Evolutionary conservation across 2,329 filamentous ascomycete genomes (phyloP).

Genomic region (Talaromyces verruculosus): DNA sequence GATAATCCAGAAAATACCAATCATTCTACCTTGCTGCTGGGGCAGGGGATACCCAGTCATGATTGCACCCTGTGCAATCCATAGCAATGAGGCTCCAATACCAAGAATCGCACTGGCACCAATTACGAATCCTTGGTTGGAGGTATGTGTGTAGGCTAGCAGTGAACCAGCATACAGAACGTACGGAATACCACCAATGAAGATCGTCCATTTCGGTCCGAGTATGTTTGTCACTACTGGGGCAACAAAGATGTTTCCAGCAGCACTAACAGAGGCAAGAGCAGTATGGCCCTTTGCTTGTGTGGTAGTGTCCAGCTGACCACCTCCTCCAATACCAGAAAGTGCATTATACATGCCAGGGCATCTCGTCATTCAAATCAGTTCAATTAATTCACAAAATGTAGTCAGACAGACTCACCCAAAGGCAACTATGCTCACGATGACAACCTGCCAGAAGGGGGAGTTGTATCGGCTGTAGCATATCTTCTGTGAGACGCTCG

Average conservation of each 20-base stretch:
- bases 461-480: background rate
- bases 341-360: background rate
- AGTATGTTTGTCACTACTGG: too few relatives aligned
- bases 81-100: constrained; percentile 41
- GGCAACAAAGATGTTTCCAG: too few relatives aligned
- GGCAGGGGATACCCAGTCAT: constrained; percentile 50
- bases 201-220: too few relatives aligned
- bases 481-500: background rate
- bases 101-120: constrained; percentile 47
- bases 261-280: too few relatives aligned
- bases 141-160: constrained; percentile 31
- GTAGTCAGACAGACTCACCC: background rate
- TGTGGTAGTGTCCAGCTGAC: too few relatives aligned
- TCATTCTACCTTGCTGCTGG: constrained; percentile 36
- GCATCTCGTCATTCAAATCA: background rate
- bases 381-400: background rate
- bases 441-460: background rate
- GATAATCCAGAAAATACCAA: constrained; percentile 44
- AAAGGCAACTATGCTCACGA: background rate
- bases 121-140: constrained; percentile 40
- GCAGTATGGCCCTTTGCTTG: too few relatives aligned
- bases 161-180: constrained; percentile 38
- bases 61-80: constrained; percentile 45
- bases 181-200: constrained; percentile 37
- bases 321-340: too few relatives aligned